These are phyloP conservation scores for Escovopsis sp. DNA, from an alignment of 2,329 filamentous ascomycete genomes.

Conservation along the genomic window DNA sequence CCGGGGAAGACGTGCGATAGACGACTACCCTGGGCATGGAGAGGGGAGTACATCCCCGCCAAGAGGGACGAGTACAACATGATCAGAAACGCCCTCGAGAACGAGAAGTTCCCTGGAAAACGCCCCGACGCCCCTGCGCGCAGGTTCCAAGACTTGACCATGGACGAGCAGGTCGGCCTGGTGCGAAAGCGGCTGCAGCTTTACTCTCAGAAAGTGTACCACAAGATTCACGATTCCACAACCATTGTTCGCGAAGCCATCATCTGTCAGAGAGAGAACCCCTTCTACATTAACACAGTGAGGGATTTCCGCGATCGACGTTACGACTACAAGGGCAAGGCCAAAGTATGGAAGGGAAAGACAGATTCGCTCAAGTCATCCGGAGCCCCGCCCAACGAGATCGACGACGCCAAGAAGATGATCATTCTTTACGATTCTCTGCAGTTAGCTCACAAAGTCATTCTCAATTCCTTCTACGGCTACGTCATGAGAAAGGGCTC, in stretches of 20 bases:
- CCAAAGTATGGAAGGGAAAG: conserved; percentile 98
- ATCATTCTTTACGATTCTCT: conserved; percentile 90
- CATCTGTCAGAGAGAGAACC: conserved; percentile 95
- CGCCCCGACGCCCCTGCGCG: conserved; percentile 53
- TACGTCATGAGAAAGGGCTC: conserved; percentile 99
- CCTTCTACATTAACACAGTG: conserved; percentile 95
- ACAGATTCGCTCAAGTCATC: conserved; percentile 72
- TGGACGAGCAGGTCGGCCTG: conserved; percentile 68
- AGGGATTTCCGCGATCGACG: conserved; percentile 90
- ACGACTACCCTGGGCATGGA: conserved; percentile 91
- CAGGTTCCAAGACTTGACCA: conserved; percentile 64
- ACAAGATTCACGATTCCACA: conserved; percentile 93
- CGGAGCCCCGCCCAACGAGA: conserved; percentile 58
- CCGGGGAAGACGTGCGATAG: conserved; percentile 95
- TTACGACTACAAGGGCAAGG: conserved; percentile 96
- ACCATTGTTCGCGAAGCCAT: conserved; percentile 92
- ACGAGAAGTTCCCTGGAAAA: conserved; percentile 80
- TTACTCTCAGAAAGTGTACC: conserved; percentile 97
- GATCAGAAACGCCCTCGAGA: conserved; percentile 83
- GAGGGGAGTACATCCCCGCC: conserved; percentile 90
- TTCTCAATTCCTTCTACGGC: conserved; percentile 96
- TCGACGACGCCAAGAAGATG: conserved; percentile 98
- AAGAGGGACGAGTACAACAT: conserved; percentile 99
- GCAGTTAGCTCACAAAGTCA: conserved; percentile 96
- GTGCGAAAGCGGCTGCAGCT: conserved; percentile 78